phyloP scores from a whole-genome alignment of 371 early-diverging fungal genomes.

The Syncephalastrum sp. region DNA sequence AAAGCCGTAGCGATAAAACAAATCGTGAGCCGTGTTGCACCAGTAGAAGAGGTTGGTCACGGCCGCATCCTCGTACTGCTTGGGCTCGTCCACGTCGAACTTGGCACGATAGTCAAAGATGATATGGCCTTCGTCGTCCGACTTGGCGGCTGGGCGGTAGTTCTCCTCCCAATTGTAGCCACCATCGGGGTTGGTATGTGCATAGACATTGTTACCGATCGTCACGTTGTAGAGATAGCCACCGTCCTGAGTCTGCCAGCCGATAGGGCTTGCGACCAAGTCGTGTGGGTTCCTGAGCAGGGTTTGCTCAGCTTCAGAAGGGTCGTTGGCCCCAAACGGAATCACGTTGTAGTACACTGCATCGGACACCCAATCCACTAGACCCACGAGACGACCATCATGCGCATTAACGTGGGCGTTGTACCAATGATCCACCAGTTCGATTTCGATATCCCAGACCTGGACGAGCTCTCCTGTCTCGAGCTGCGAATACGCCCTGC shows the following conservation, averaged over 20 bases:
- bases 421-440: constrained; percentile 89
- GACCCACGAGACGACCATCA: constrained; percentile 65
- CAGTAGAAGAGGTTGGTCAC: constrained; percentile 94
- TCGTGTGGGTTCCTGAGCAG: constrained; percentile 75
- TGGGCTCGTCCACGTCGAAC: constrained; percentile 61
- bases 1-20: constrained; percentile 91
- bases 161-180: constrained; percentile 60
- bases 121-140: constrained; percentile 44
- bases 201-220: constrained; percentile 53
- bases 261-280: constrained; percentile 69
- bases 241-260: constrained; percentile 66
- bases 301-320: constrained; percentile 65
- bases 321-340: constrained; percentile 89
- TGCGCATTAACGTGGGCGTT: constrained; percentile 80
- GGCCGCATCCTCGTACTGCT: constrained; percentile 82
- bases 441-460: constrained; percentile 89
- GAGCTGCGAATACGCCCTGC: constrained; percentile 57
- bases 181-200: constrained; percentile 53
- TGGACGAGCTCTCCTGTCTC: constrained; percentile 53
- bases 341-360: constrained; percentile 74
- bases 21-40: constrained; percentile 86
- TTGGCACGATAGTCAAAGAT: constrained; percentile 79
- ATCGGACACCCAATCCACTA: constrained; percentile 89
- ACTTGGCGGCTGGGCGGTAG: constrained; percentile 67
- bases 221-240: constrained; percentile 67